Percentiles rank a stretch among this genome's conserved stretches.
phyloP scores from a whole-genome alignment of 1,284 basidiomycete genomes.

The Dichomitus squalens region DNA sequence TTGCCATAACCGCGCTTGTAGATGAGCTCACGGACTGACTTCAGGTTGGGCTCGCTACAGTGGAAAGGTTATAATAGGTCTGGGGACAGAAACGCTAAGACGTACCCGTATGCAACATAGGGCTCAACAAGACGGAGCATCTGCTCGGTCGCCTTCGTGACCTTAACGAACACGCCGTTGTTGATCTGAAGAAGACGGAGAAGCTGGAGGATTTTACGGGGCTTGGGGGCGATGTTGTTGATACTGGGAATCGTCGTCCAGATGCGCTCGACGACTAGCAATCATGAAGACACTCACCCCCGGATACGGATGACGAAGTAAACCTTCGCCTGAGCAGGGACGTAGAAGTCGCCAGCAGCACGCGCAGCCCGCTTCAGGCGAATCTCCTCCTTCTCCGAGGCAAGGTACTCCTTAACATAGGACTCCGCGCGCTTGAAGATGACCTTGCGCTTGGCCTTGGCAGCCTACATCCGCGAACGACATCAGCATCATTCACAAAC shows the following conservation, averaged over 20 bases:
- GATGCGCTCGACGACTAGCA: background rate
- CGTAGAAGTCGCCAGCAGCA: conserved; percentile 95
- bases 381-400: conserved; percentile 96
- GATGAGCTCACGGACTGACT: conserved; percentile 95
- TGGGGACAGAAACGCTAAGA: conserved; percentile 14
- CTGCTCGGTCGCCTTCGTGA: conserved; percentile 94
- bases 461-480: conserved; percentile 54
- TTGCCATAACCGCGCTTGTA: conserved; percentile 99
- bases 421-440: conserved; percentile 99
- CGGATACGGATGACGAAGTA: conserved; percentile 98
- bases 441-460: conserved; percentile 92
- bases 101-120: conserved; percentile 94
- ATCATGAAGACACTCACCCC: conserved; percentile 64
- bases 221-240: conserved; percentile 99
- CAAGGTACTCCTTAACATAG: conserved; percentile 96
- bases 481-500: conserved; percentile 32
- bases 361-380: conserved; percentile 94
- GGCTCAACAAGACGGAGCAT: conserved; percentile 99
- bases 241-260: conserved; percentile 63
- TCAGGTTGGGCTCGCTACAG: conserved; percentile 88
- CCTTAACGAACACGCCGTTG: conserved; percentile 99
- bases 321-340: conserved; percentile 95
- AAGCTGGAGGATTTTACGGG: conserved; percentile 98
- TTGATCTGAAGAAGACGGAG: conserved; percentile 99
- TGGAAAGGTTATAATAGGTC: background rate